Evolutionary conservation across 2,329 filamentous ascomycete genomes (phyloP), one percentile per base, ranked within the genome.

Genomic region (Penicillium olsonii): DNA sequence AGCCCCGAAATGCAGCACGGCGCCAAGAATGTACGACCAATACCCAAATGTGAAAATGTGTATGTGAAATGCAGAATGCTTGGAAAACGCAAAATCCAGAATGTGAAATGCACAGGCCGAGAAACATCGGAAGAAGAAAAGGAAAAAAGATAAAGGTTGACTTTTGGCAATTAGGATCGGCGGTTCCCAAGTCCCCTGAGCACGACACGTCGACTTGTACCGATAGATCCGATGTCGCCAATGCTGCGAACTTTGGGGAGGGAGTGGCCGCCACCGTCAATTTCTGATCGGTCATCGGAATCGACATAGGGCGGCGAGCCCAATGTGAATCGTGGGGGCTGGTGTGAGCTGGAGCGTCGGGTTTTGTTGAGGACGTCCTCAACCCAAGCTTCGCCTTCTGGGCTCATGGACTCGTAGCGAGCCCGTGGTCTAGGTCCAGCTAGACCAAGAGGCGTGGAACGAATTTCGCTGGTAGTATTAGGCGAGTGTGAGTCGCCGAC

Each of bases 321-420:
- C 17, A 61, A 55, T 24, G 65, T 61, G 14, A 65, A 57, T 0
- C 65, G 64, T 14, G 52, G 45, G 15, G 57, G 47, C 15, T 69
- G 63, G 8, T 66, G 49, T 5, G 70, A 68, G 5, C 68, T 67
- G 14, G 69, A 69, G 31, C 66, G 64, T 35, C 74, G 64, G 6
- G 74, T 73, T 59, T 75, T 72, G 29, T 72, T 71, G 20, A 76
- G 65, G 17, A 77, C 70, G 45, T 72, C 71, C 57, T 75, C 71
- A 9, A 77, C 74, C 75, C 75, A 77, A 1, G 73, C 73, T 54
- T 77, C 74, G 51, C 73, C 73, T 41, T 75, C 71, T 3, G 72
- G 70, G 18, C 65, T 74, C 58, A 75, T 75, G 5, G 71, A 71
- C 22, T 70, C 62, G 22, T 66, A 67, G 48, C 72, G 66, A 17